Evolutionary conservation across 352 stramenopile species (phyloP), one percentile per base, ranked within the genome.

Genomic region (Globisporangium echinulatum): DNA sequence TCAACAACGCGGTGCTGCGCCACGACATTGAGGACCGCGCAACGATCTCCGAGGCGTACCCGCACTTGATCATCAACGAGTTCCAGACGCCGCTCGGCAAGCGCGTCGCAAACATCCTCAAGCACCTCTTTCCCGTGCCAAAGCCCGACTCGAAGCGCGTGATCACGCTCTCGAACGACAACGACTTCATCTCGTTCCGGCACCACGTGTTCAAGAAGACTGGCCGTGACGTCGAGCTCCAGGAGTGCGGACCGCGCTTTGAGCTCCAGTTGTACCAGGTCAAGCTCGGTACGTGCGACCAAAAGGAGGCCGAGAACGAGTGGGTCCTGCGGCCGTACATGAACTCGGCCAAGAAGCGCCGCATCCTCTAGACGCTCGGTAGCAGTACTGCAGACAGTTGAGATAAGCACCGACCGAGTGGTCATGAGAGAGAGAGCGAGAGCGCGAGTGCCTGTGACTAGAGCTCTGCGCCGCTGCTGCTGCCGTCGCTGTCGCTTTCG

Each of bases 311-410:
- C 4, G 97, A 99, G 69, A 99, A 97, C 69, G 97, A 99, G 75
- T 99, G 98, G 94, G 96, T 99, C 15, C 77, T 99, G 64, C 90
- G 96, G 62, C 97, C 97, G 33, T 99, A 99, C 83, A 99, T 99
- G 85, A 99, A 99, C 81, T 98, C 96, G n/a, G 94, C 96, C 58
- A 98, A 97, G 67, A 99, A 99, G 76, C 88, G 96, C 54, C 85
- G 90, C 60, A 74, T 96, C 25, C 70, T 98, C 57, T 94, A 87
- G 69, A 19, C 19, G n/a, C 43, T 33, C 38, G 9, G 17, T 38
- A 58, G 50, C 44, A 51, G 44, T 60, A 49, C 39, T 55, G 11
- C 19, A 61, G 39, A 17, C 42, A 15, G 42, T 7, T 14, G 3
- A 17, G 49, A 53, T 33, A 33, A 1, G 1, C 25, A n/a, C n/a